These are phyloP conservation scores for Polytrichum commune DNA, from an alignment of 225 moss, liverwort and hornwort species.

Conservation along the genomic window DNA sequence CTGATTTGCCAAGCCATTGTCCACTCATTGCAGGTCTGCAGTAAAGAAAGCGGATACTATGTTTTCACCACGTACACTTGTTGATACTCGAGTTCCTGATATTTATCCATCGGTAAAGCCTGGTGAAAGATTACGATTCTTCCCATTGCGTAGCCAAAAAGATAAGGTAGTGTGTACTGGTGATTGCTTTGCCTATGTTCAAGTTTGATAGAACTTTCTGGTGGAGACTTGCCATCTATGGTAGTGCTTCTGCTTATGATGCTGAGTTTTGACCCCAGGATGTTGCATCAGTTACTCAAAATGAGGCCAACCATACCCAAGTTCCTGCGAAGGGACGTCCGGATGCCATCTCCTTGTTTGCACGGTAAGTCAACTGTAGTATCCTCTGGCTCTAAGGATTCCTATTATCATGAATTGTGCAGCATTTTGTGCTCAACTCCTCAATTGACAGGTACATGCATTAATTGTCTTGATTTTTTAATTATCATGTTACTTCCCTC, in stretches of 20 bases:
- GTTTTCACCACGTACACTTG: slow-evolving; percentile 30
- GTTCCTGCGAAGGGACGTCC: slow-evolving; percentile 12
- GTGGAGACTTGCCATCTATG: too few species aligned
- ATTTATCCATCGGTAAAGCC: slow-evolving; percentile 39
- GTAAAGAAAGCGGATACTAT: slow-evolving; percentile 40
- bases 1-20: neutral
- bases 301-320: slow-evolving; percentile 17
- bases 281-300: slow-evolving; percentile 25
- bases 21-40: slow-evolving; percentile 35
- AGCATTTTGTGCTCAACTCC: neutral
- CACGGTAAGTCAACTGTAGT: slow-evolving; percentile 29
- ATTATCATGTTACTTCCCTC: too few species aligned
- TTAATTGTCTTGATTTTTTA: too few species aligned
- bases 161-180: slow-evolving; percentile 30
- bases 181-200: neutral
- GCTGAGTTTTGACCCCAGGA: slow-evolving; percentile 30
- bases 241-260: neutral
- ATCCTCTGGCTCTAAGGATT: neutral
- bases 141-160: slow-evolving; percentile 40
- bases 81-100: slow-evolving; percentile 53
- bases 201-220: neutral
- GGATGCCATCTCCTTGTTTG: slow-evolving; percentile 49
- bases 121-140: slow-evolving; percentile 61
- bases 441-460: too few species aligned
- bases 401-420: neutral